These are phyloP conservation scores for Aspergillus sp. DNA, from an alignment of 2,329 filamentous ascomycete genomes.

Conservation along the genomic window DNA sequence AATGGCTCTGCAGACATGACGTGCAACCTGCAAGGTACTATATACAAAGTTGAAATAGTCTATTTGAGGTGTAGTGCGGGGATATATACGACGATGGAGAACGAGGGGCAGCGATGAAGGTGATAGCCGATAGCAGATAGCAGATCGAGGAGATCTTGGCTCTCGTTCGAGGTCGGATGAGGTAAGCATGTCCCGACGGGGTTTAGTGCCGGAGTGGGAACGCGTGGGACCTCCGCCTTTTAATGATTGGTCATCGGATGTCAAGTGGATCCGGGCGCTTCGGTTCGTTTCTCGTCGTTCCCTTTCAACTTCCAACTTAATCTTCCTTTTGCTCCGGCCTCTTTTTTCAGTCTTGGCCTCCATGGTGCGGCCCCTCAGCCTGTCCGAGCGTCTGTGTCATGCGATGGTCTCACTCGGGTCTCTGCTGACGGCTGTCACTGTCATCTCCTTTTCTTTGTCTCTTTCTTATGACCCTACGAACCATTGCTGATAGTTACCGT, in stretches of 20 bases:
- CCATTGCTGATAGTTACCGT: background rate
- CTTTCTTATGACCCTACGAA: background rate
- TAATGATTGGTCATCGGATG: background rate
- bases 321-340: background rate
- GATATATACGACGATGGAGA: background rate
- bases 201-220: background rate
- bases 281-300: background rate
- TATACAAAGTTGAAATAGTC: background rate
- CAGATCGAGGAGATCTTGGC: background rate
- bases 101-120: background rate
- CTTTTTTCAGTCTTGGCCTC: too few species aligned
- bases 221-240: background rate
- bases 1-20: constrained; percentile 37
- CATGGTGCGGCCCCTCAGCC: background rate
- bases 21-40: constrained; percentile 7
- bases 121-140: background rate
- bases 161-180: background rate
- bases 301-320: background rate
- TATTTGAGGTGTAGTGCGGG: background rate
- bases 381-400: background rate
- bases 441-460: background rate
- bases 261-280: background rate
- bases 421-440: background rate
- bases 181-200: background rate
- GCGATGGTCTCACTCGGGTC: background rate